Percentiles rank a stretch among this genome's conserved stretches.
Conservation (phyloP, 2,329 filamentous ascomycete species). For the Madurella mycetomatis region DNA sequence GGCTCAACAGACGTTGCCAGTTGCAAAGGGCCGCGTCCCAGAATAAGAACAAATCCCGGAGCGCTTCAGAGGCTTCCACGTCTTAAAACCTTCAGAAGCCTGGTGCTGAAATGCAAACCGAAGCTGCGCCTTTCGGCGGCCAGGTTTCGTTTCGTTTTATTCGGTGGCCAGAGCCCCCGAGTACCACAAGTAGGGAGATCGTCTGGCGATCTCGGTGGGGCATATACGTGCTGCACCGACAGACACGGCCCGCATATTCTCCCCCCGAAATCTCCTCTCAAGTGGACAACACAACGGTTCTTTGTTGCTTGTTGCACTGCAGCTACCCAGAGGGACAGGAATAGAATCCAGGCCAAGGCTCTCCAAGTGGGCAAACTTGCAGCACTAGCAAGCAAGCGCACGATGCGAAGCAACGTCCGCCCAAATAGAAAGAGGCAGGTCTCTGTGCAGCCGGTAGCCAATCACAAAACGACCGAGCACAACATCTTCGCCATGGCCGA, state of each 20-base stretch:
- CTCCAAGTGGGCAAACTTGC: background rate
- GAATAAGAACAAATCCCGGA: background rate
- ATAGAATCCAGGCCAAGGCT: background rate
- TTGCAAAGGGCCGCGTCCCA: background rate
- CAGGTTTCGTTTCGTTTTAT: background rate
- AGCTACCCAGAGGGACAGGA: background rate
- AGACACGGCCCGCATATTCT: no score
- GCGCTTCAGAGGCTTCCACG: background rate
- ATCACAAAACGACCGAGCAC: background rate
- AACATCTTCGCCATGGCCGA: no score
- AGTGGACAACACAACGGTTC: background rate
- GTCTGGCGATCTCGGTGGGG: constrained; percentile 9
- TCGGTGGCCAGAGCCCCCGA: background rate
- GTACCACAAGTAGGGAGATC: constrained; percentile 6
- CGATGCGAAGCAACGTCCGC: constrained; percentile 3
- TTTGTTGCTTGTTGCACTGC: background rate
- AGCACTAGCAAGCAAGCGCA: background rate
- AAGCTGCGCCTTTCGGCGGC: background rate
- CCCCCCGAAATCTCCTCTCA: no score
- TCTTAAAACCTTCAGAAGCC: background rate
- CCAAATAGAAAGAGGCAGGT: no score
- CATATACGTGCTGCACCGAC: background rate
- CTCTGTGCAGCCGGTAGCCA: background rate
- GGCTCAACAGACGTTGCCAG: background rate
- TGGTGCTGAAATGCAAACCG: background rate